These are phyloP conservation scores for Amanita exitialis DNA, from an alignment of 768 basidiomycete genomes.

Conservation along the genomic window DNA sequence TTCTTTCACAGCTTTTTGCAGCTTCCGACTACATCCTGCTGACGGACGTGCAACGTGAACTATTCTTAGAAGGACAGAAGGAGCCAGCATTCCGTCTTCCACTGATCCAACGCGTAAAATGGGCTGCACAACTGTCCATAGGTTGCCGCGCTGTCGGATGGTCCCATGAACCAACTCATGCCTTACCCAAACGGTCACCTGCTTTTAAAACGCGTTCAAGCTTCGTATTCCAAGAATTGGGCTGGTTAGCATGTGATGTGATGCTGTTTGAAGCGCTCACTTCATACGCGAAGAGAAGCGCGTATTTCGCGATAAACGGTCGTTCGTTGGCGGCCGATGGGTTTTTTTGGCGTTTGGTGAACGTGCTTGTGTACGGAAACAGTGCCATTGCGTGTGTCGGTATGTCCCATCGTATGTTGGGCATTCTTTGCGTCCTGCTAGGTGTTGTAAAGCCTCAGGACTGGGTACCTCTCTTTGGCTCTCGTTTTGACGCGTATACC, in stretches of 20 bases:
- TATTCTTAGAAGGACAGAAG: slow-evolving; percentile 1
- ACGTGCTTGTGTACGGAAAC: slow-evolving; percentile 12
- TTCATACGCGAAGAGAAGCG: slow-evolving; percentile 7
- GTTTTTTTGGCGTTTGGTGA: slow-evolving; percentile 7
- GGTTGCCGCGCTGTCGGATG: slow-evolving; percentile 25
- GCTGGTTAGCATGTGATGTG: slow-evolving; percentile 8
- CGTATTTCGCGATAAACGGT: slow-evolving; percentile 9
- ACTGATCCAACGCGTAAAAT: slow-evolving; percentile 12
- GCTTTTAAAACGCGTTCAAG: slow-evolving; percentile 11
- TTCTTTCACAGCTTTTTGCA: neutral
- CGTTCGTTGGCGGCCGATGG: slow-evolving; percentile 8
- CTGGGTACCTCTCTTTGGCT: slow-evolving; percentile 17
- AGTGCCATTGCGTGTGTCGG: slow-evolving; percentile 7
- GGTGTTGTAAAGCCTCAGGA: slow-evolving; percentile 14
- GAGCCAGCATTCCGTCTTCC: slow-evolving; percentile 6
- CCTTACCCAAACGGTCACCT: slow-evolving; percentile 10
- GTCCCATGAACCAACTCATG: slow-evolving; percentile 18
- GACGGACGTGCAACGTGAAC: slow-evolving; percentile 9
- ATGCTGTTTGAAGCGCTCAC: slow-evolving; percentile 14
- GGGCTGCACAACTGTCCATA: slow-evolving; percentile 19
- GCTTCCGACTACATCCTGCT: slow-evolving; percentile 9
- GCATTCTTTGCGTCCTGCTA: slow-evolving; percentile 6
- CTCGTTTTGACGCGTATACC: slow-evolving; percentile 11
- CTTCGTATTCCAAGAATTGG: slow-evolving; percentile 14
- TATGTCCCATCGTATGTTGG: slow-evolving; percentile 7